Evolutionary conservation across 1,139 yeast species (phyloP), one percentile per base, ranked within the genome.

Genomic region (Lodderomyces orthopsilosis): DNA sequence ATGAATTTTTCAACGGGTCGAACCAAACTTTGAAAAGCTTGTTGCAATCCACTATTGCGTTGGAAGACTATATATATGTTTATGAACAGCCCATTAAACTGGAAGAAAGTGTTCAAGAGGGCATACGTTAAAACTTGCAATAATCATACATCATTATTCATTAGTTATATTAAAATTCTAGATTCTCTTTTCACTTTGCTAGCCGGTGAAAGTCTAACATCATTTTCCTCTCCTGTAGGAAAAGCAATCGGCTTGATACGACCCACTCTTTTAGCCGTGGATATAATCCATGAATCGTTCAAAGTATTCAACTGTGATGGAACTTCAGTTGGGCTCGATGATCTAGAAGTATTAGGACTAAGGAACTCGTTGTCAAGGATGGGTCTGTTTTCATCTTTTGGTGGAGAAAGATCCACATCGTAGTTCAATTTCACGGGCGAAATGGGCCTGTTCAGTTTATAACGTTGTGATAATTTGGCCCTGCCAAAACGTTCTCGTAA

Each of bases 181-280:
- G 38, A 24, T 24, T 36, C 30, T 14, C 26, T 15, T 30, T 36
- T 48, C 19, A 37, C 32, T 17, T 33, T 37, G 23, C 38, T 35
- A 18, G 61, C 58, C 1, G 75, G 74, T 0, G 75, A 68, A 44
- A 66, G 61, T 42, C 51, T 54, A 2, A 71, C 66, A 36, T 62
- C 63, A 22, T 48, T 48, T n/a, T 60, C 63, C 18, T 59, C 66
- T 9, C 62, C 65, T 1, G 60, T 57, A 1, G 77, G 77, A 22
- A 72, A 59, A 43, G 60, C 56, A 7, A 72, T 68, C 1, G 77
- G 77, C 6, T 66, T 65, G 30, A 72, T 71, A 39, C 61, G 55
- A 37, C 69, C 55, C 38, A 68, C 50, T 34, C 54, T 53, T 48
- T 71, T 72, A 1, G 77, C 77, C 4, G 65, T 70, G 28, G 64